These are phyloP conservation scores for Tolypocladium ovalisporum DNA, from an alignment of 2,329 filamentous ascomycete genomes.

Conservation along the genomic window DNA sequence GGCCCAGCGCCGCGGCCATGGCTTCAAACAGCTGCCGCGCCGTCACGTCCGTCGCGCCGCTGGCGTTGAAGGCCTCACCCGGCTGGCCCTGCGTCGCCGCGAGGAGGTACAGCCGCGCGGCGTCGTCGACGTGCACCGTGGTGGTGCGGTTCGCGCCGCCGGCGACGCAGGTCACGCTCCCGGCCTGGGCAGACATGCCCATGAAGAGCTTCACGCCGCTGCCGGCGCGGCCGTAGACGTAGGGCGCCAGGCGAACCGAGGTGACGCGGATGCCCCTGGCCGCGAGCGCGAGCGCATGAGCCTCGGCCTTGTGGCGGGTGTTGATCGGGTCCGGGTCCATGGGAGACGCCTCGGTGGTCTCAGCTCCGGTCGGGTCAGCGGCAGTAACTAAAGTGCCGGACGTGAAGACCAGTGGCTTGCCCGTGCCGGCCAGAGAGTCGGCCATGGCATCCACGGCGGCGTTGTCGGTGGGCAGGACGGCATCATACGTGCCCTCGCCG, in stretches of 20 bases:
- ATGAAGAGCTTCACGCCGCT: constrained; percentile 24
- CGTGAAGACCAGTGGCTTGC: constrained; percentile 22
- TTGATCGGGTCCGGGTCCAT: constrained; percentile 11
- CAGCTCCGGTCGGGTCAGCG: constrained; percentile 14
- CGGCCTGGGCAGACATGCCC: constrained; percentile 14
- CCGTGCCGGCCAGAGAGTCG: constrained; percentile 17
- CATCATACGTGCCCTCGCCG: constrained; percentile 1
- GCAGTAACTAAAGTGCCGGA: constrained; percentile 16
- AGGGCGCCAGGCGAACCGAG: constrained; percentile 28
- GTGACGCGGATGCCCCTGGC: constrained; percentile 21
- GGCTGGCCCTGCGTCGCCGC: constrained; percentile 20
- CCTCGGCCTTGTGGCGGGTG: constrained; percentile 15
- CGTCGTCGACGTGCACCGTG: constrained; percentile 30
- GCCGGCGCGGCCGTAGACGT: constrained; percentile 31
- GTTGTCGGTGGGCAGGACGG: constrained; percentile 17
- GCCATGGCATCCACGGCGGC: constrained; percentile 25
- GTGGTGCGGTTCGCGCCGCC: constrained; percentile 16
- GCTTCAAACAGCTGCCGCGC: constrained; percentile 15
- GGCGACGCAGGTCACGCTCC: constrained; percentile 17
- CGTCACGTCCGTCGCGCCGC: constrained; percentile 18
- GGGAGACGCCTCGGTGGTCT: constrained; percentile 14
- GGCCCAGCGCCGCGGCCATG: constrained; percentile 9
- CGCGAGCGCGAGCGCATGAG: constrained; percentile 15
- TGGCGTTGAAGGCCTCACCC: constrained; percentile 23
- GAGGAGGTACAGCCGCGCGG: constrained; percentile 27